A percentile compares a stretch with the other conserved stretches of the same genome.
These are phyloP conservation scores for Geosmithia morbida DNA, from an alignment of 2,329 filamentous ascomycete genomes.

Conservation along the genomic window DNA sequence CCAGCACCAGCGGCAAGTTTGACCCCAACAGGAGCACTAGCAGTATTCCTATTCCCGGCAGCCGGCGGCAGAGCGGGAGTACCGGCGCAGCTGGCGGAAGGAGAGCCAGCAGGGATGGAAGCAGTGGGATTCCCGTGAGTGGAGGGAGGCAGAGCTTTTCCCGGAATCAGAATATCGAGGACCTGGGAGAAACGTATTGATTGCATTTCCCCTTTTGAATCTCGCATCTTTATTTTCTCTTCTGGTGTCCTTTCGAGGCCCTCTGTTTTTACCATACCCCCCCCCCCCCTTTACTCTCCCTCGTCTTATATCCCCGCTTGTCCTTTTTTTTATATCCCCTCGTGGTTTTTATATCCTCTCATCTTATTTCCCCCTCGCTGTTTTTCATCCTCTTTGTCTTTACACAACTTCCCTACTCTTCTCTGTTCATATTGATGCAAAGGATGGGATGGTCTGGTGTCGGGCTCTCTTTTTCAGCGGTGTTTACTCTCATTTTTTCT, in stretches of 20 bases:
- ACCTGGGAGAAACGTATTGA: slow-evolving; percentile 41
- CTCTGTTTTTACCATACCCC: background rate
- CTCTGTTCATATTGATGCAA: too few species aligned
- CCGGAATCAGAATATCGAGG: slow-evolving; percentile 25
- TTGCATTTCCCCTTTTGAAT: background rate
- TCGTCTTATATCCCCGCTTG: background rate
- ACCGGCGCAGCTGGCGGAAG: slow-evolving; percentile 8
- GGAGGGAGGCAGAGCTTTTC: slow-evolving; percentile 14
- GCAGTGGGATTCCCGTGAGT: slow-evolving; percentile 8
- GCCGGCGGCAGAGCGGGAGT: slow-evolving; percentile 27
- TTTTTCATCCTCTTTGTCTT: too few species aligned
- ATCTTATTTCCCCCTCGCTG: background rate
- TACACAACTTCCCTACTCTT: too few species aligned
- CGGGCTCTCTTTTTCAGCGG: background rate
- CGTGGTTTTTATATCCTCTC: background rate
- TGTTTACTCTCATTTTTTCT: background rate
- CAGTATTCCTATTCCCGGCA: slow-evolving; percentile 25
- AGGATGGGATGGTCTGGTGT: background rate
- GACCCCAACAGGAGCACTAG: slow-evolving; percentile 24
- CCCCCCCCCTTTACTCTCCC: background rate
- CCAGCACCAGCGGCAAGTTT: slow-evolving; percentile 29
- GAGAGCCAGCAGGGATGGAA: slow-evolving; percentile 24
- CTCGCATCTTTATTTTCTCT: background rate
- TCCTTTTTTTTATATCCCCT: background rate
- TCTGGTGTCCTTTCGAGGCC: background rate